Percentiles rank a stretch among this genome's conserved stretches.
Conservation (phyloP, 305 asterid genomes). For the Fraxinus floribunda region DNA sequence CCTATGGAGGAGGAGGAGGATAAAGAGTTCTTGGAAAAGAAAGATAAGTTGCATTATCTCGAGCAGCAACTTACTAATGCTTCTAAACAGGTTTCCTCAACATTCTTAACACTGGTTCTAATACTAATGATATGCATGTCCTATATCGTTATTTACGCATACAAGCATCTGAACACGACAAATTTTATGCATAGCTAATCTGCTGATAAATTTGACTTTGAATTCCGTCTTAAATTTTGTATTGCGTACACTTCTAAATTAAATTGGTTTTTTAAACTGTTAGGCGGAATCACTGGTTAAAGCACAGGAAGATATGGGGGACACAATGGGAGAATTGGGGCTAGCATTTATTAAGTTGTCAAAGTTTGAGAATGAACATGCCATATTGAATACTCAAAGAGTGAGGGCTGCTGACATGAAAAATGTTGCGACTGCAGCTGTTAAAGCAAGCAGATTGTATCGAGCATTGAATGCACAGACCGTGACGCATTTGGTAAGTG, state of each 20-base stretch:
- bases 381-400: conserved; percentile 57
- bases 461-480: conserved; percentile 73
- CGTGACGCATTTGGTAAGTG: conserved; percentile 75
- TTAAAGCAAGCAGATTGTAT: conserved; percentile 79
- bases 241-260: conserved; percentile 6
- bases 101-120: neutral
- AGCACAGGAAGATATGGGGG: conserved; percentile 87
- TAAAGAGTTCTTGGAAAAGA: conserved; percentile 74
- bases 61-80: conserved; percentile 83
- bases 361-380: conserved; percentile 81
- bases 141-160: neutral
- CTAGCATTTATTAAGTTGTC: conserved; percentile 76
- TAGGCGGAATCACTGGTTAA: conserved; percentile 90
- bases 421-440: conserved; percentile 79
- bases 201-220: neutral
- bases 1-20: conserved; percentile 77
- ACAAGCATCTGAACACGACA: neutral
- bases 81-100: conserved; percentile 66
- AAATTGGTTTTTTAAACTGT: conserved; percentile 24
- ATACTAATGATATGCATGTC: neutral
- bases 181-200: conserved; percentile 7
- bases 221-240: conserved; percentile 8
- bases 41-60: conserved; percentile 62
- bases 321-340: conserved; percentile 89
- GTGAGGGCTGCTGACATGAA: conserved; percentile 78